Evolutionary conservation across 257 asterid species (phyloP).

Genomic region (Craterostigma plantagineum): DNA sequence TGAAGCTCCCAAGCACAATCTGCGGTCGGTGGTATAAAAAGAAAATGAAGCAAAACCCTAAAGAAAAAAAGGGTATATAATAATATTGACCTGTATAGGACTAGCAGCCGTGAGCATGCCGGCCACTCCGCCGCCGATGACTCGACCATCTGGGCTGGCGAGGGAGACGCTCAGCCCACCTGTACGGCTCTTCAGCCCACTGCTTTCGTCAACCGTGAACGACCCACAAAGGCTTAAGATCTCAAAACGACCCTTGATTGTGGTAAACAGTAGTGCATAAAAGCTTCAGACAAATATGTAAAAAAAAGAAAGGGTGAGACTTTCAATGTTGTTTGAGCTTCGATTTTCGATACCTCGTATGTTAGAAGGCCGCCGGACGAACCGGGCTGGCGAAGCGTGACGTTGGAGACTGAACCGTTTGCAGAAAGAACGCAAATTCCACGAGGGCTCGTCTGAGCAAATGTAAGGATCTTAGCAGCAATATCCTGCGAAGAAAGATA

Average conservation of each 20-base stretch:
- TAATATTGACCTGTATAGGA: constrained; percentile 55
- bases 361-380: constrained; percentile 72
- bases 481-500: constrained; percentile 46
- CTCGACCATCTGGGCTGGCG: constrained; percentile 88
- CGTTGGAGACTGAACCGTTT: constrained; percentile 79
- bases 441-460: constrained; percentile 59
- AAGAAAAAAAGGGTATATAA: no score
- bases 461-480: constrained; percentile 67
- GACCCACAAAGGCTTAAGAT: constrained; percentile 71
- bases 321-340: constrained; percentile 8
- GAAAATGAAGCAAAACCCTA: not conserved
- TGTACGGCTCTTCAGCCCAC: constrained; percentile 45
- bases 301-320: no score
- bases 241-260: constrained; percentile 89
- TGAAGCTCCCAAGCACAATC: constrained; percentile 81
- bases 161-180: constrained; percentile 83
- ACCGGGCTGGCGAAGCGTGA: constrained; percentile 87
- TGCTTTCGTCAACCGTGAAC: constrained; percentile 41
- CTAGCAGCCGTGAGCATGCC: constrained; percentile 78
- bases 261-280: constrained; percentile 2
- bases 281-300: not conserved
- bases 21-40: constrained; percentile 3
- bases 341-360: constrained; percentile 52
- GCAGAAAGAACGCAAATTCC: constrained; percentile 89
- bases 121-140: constrained; percentile 87